Percentiles rank a stretch among this genome's conserved stretches.
These are phyloP conservation scores for Hirschioporus abietinus DNA, from an alignment of 768 basidiomycete species.

Conservation along the genomic window DNA sequence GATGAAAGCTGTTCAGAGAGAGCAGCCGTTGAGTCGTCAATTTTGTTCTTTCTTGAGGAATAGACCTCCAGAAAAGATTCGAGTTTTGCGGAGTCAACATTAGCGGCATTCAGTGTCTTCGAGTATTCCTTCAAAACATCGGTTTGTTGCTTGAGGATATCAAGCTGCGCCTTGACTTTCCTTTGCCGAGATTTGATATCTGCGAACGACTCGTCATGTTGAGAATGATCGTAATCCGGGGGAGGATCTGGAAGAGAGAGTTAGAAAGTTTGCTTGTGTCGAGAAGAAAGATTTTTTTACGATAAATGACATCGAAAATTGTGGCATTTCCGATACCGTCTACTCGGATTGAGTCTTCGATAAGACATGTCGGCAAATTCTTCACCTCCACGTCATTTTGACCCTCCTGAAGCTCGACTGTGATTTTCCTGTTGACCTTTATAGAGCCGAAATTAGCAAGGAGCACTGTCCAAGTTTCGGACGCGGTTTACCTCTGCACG, in stretches of 20 bases:
- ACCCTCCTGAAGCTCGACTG: constrained; percentile 34
- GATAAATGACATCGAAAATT: constrained; percentile 49
- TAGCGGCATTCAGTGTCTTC: constrained; percentile 36
- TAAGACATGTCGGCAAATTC: constrained; percentile 43
- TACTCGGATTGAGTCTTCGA: constrained; percentile 48
- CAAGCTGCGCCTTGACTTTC: background rate
- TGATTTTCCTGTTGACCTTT: constrained; percentile 1
- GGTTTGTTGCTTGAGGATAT: constrained; percentile 35
- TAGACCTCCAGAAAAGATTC: constrained; percentile 23
- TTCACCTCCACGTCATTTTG: constrained; percentile 46
- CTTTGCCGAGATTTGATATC: background rate
- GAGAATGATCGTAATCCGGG: background rate
- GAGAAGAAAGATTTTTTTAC: background rate
- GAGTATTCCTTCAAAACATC: constrained; percentile 40
- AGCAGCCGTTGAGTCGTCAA: constrained; percentile 31
- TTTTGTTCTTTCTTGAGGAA: constrained; percentile 22
- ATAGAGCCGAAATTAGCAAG: background rate
- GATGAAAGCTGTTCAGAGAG: constrained; percentile 10
- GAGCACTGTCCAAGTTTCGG: background rate
- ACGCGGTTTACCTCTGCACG: constrained; percentile 51
- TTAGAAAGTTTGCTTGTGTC: background rate
- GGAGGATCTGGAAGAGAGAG: background rate
- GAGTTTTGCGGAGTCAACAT: constrained; percentile 17
- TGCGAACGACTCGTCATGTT: background rate
- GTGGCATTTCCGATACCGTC: constrained; percentile 43